Conservation (phyloP, 257 asterid genomes). For the Eucommia ulmoides region DNA sequence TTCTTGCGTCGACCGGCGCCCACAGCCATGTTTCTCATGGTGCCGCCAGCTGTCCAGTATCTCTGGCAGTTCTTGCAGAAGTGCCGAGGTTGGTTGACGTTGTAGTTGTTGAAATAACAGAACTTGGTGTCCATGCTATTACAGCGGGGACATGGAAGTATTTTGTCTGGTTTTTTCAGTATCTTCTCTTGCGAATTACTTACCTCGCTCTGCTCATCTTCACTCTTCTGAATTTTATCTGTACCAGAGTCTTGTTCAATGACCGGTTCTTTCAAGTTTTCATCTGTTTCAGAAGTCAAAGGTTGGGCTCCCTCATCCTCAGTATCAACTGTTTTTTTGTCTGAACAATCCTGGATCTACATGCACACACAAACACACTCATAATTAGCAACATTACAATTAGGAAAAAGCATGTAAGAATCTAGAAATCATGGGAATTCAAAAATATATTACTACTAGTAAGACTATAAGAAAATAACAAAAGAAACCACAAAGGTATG, state of each 20-base stretch:
- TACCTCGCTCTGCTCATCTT: constrained; percentile 43
- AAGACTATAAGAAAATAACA: too few relatives aligned
- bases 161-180: constrained; percentile 80
- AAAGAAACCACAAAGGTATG: too few relatives aligned
- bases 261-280: constrained; percentile 23
- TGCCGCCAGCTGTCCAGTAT: constrained; percentile 99
- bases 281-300: constrained; percentile 15
- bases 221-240: constrained; percentile 25
- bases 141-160: constrained; percentile 93
- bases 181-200: constrained; percentile 47
- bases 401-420: too few relatives aligned
- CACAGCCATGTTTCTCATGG: constrained; percentile 87
- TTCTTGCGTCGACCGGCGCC: constrained; percentile 98
- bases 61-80: constrained; percentile 97
- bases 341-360: constrained; percentile 28
- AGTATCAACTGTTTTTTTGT: constrained; percentile 15
- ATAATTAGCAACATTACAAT: too few relatives aligned
- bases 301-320: constrained; percentile 21
- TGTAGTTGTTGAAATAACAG: constrained; percentile 92
- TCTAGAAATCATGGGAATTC: constrained; percentile 12
- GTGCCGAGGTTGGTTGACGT: constrained; percentile 90
- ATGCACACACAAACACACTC: too few relatives aligned
- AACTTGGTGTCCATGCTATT: constrained; percentile 96
- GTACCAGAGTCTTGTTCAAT: constrained; percentile 24
- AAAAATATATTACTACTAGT: too few relatives aligned